Percentiles rank a stretch among this genome's conserved stretches.
Evolutionary conservation across 805 yeast species (phyloP).

Genomic region (Torulaspora maleeae): DNA sequence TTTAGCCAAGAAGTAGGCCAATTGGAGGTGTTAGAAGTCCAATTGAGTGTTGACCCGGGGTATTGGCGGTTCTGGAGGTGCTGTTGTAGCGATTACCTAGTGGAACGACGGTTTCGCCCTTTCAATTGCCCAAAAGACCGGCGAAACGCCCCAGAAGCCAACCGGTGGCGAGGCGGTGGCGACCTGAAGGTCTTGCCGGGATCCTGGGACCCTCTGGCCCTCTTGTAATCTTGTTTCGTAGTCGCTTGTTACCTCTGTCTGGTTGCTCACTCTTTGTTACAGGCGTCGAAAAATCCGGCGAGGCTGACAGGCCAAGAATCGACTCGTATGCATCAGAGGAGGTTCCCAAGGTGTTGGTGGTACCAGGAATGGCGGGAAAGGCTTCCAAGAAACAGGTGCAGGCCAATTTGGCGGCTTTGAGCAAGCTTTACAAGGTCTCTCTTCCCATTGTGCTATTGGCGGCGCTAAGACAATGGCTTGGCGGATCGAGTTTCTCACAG

Average conservation of each 20-base stretch:
- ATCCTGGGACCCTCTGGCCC: no score
- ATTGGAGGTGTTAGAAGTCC: no score
- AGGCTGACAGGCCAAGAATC: background rate
- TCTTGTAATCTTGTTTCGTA: no score
- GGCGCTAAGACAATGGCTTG: slow-evolving; percentile 38
- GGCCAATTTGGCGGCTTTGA: slow-evolving; percentile 21
- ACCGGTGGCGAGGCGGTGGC: no score
- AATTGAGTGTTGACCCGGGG: no score
- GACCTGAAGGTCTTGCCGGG: no score
- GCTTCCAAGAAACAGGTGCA: slow-evolving; percentile 51
- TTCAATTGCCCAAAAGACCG: background rate
- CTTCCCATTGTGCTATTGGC: slow-evolving; percentile 31
- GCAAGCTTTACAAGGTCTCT: slow-evolving; percentile 23
- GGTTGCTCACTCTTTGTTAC: background rate
- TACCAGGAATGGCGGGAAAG: slow-evolving; percentile 50
- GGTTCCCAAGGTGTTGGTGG: background rate
- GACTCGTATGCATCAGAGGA: background rate
- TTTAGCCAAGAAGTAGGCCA: no score
- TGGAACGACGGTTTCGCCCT: background rate
- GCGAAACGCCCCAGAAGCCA: no score
- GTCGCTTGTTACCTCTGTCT: no score
- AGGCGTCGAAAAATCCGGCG: background rate
- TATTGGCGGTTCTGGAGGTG: background rate
- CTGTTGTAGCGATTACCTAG: background rate
- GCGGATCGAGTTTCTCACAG: slow-evolving; percentile 3